Evolutionary conservation across 2,329 filamentous ascomycete species (phyloP), one percentile per base, ranked within the genome.

Genomic region (Colletotrichum graminicola): DNA sequence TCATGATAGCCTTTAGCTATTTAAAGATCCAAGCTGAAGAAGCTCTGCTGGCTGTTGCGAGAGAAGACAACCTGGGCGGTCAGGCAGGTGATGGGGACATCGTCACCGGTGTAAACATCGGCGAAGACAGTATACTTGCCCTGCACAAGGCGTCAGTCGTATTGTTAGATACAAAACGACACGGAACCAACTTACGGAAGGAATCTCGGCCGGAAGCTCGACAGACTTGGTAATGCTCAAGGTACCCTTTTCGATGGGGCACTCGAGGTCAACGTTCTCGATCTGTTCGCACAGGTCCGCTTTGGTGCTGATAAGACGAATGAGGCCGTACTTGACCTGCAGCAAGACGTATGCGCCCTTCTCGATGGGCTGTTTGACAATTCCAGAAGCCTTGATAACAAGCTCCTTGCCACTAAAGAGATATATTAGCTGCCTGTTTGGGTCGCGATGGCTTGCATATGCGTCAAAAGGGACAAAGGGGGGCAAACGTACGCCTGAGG

Each of bases 301-400:
- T 75, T 87, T 89, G 75, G 93, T 93, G 81, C 89, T 93, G 82
- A 99, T 90, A 74, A 99, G 89, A 66, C 91, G 93, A 81, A 99
- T 98, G 75, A 97, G 87, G 72, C 95, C 95, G 82, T 97, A 98
- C 84, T 97, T 98, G 83, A 99, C 95, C 75, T 91, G 88, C 51
- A 99, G 81, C 59, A 92, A 86, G 73, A 98, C 92, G 77, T 93
- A 94, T 72, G 95, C 94, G 70, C 94, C 95, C 70, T 94, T 80
- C 66, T 90, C 88, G 74, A 99, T 90, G 62, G 87, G 83, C 78
- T 97, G 83, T 76, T 87, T 88, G 74, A 98, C 88, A n/a, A 84
- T 89, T 68, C 95, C 96, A 41, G 84, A 86, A 57, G 95, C 96
- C 74, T 90, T 89, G 84, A 99, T 97, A 71, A 87, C 85, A 65